Conservation (phyloP, 2,329 filamentous ascomycete species). For the Verticillium isaacii region DNA sequence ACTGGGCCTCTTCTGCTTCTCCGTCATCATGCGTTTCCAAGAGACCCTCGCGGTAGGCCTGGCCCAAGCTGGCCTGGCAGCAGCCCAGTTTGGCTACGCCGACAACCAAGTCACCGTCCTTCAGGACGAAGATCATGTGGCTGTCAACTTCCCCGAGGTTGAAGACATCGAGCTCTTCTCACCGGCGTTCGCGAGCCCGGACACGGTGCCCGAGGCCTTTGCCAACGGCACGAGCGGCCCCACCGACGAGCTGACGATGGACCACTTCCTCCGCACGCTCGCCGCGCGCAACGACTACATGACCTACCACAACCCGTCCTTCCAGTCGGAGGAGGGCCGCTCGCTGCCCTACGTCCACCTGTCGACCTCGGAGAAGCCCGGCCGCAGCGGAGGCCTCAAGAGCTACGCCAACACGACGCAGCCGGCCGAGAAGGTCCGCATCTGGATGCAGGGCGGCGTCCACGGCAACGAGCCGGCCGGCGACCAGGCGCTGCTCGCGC, state of each 20-base stretch:
- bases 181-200: slow-evolving; percentile 17
- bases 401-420: slow-evolving; percentile 8
- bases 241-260: slow-evolving; percentile 15
- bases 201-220: slow-evolving; percentile 18
- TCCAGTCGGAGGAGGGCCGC: slow-evolving; percentile 17
- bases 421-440: slow-evolving; percentile 17
- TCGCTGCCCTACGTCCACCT: slow-evolving; percentile 16
- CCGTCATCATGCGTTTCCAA: not conserved
- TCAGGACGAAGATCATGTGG: slow-evolving; percentile 16
- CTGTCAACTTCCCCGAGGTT: slow-evolving; percentile 17
- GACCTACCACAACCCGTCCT: slow-evolving; percentile 15
- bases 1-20: not conserved
- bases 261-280: slow-evolving; percentile 16
- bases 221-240: slow-evolving; percentile 22
- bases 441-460: slow-evolving; percentile 25
- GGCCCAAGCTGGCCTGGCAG: slow-evolving; percentile 12
- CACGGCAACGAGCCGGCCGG: slow-evolving; percentile 27
- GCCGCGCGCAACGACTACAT: slow-evolving; percentile 17
- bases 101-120: slow-evolving; percentile 18
- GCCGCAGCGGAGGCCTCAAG: not conserved
- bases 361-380: slow-evolving; percentile 1
- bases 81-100: slow-evolving; percentile 17
- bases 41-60: slow-evolving; percentile 7
- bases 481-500: slow-evolving; percentile 22
- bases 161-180: slow-evolving; percentile 16